phyloP scores from a whole-genome alignment of 805 yeast genomes.

The Wickerhamomyces canadensis region DNA sequence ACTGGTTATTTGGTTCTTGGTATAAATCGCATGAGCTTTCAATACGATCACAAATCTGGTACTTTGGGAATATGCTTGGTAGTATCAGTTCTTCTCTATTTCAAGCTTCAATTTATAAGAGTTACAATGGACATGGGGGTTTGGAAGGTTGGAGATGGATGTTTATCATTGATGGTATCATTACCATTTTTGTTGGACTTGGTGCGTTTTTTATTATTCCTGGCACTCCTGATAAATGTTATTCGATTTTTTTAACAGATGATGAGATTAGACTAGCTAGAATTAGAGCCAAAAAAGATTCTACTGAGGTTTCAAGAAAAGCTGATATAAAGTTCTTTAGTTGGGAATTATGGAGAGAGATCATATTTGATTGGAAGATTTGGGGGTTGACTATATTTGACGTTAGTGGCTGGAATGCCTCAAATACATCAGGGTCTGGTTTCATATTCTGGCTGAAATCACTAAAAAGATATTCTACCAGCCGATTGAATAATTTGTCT shows the following conservation, averaged over 20 bases:
- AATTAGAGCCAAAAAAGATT: conserved; percentile 31
- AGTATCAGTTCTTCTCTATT: conserved; percentile 58
- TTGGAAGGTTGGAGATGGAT: conserved; percentile 69
- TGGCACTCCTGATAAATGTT: conserved; percentile 57
- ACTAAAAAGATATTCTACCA: conserved; percentile 30
- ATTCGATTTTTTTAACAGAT: conserved; percentile 46
- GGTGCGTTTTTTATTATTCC: conserved; percentile 32
- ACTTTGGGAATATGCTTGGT: conserved; percentile 58
- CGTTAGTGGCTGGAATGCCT: conserved; percentile 53
- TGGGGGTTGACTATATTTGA: conserved; percentile 44
- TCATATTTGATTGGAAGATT: conserved; percentile 50
- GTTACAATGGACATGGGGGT: conserved; percentile 45
- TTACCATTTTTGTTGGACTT: conserved; percentile 43
- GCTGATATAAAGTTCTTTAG: conserved; percentile 34
- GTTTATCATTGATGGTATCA: conserved; percentile 57
- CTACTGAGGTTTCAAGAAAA: conserved; percentile 24
- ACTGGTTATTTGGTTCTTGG: conserved; percentile 52
- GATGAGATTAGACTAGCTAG: conserved; percentile 51
- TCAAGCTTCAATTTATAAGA: conserved; percentile 28
- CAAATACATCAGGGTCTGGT: conserved; percentile 45
- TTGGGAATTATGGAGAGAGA: conserved; percentile 44
- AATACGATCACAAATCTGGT: conserved; percentile 54
- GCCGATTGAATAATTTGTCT: conserved; percentile 35
- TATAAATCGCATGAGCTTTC: conserved; percentile 48
- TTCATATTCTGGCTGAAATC: conserved; percentile 41